Evolutionary conservation across 306 rosid genomes (phyloP).

Genomic region (Vicia faba): DNA sequence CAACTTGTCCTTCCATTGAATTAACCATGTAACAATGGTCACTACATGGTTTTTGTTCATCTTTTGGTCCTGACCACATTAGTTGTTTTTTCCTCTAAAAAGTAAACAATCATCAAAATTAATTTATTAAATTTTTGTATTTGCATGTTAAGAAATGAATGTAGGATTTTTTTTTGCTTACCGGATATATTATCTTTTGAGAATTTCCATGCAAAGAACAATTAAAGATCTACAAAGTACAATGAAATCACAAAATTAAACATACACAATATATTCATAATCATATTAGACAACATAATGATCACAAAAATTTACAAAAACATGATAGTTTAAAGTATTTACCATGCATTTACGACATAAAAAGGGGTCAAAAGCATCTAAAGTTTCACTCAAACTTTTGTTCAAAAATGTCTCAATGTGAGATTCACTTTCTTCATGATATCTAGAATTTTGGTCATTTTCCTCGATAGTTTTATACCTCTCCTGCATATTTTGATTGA

Average conservation of each 20-base stretch:
- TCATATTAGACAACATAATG: conserved; percentile 11
- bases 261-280: conserved; percentile 9
- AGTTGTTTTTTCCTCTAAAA: conserved; percentile 68
- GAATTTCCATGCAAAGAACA: conserved; percentile 80
- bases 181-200: conserved; percentile 66
- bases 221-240: conserved; percentile 57
- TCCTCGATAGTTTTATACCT: conserved; percentile 58
- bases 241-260: conserved; percentile 35
- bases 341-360: conserved; percentile 86
- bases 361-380: conserved; percentile 70
- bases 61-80: conserved; percentile 66
- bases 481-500: conserved; percentile 55
- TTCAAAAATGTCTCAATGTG: conserved; percentile 51
- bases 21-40: conserved; percentile 60
- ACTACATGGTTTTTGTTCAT: conserved; percentile 69
- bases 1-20: conserved; percentile 40
- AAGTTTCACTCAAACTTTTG: conserved; percentile 58
- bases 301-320: conserved; percentile 12
- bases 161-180: conserved; percentile 47
- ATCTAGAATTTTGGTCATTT: conserved; percentile 41
- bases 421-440: conserved; percentile 41
- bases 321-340: conserved; percentile 32
- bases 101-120: conserved; percentile 37
- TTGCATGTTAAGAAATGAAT: conserved; percentile 23
- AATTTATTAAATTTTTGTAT: conserved; percentile 35